Percentiles rank a stretch among this genome's conserved stretches.
Evolutionary conservation across 441 rosid species (phyloP).

Genomic region (Theobroma grandiflorum): DNA sequence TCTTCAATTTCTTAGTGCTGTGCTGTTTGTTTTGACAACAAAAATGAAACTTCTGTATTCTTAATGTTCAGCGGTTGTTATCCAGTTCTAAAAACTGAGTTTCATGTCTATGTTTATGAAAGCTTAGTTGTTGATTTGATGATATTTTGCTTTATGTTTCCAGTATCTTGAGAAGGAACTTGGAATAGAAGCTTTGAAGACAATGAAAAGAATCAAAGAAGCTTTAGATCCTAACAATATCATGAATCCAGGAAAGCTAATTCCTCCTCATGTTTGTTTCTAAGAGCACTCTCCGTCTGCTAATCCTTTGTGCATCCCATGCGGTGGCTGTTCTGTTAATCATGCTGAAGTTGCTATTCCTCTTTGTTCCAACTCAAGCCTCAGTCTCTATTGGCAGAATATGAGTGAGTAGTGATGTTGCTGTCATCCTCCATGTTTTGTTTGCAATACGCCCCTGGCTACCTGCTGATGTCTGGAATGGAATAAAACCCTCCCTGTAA

Average conservation of each 20-base stretch:
- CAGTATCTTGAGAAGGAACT: constrained; percentile 95
- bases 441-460: not conserved
- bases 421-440: not conserved
- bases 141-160: constrained; percentile 17
- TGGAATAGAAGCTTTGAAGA: constrained; percentile 80
- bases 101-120: not conserved
- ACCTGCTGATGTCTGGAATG: not conserved
- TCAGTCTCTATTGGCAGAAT: not conserved
- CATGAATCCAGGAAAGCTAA: constrained; percentile 97
- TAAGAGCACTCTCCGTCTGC: constrained; percentile 26
- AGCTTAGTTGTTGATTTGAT: not conserved
- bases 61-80: not conserved
- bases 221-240: constrained; percentile 86
- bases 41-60: not conserved
- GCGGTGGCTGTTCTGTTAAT: not conserved
- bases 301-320: not conserved
- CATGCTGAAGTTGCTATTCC: not conserved
- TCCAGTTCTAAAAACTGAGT: not conserved
- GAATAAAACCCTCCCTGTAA: not conserved
- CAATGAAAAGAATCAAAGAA: constrained; percentile 83
- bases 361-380: not conserved
- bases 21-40: not conserved
- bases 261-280: constrained; percentile 89
- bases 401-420: not conserved
- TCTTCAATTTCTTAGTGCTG: not conserved